phyloP scores from a whole-genome alignment of 805 yeast species.

The Candida quercuum region DNA sequence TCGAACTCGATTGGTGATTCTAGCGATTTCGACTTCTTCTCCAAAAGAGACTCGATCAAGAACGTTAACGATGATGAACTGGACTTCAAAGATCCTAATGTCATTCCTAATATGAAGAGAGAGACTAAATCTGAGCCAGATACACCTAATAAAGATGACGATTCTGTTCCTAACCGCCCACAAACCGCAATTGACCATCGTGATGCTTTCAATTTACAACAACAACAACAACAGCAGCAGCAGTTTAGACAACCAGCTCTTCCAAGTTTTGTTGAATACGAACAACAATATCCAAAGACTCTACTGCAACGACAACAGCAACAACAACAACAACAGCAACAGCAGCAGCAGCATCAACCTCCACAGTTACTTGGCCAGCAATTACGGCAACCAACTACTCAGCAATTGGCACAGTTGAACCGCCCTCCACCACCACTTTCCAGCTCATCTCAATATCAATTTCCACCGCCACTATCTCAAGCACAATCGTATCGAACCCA shows the following conservation, averaged over 20 bases:
- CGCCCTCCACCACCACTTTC: slow-evolving; percentile 3
- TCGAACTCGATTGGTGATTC: slow-evolving; percentile 16
- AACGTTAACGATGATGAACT: slow-evolving; percentile 13
- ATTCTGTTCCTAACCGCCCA: slow-evolving; percentile 2
- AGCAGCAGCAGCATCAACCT: too few relatives aligned
- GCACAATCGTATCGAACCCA: slow-evolving; percentile 5
- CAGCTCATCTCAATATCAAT: background rate
- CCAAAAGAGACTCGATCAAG: slow-evolving; percentile 24
- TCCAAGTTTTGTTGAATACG: slow-evolving; percentile 5
- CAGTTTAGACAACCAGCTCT: slow-evolving; percentile 10
- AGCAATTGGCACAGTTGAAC: too few relatives aligned
- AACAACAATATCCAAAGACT: background rate
- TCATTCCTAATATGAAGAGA: slow-evolving; percentile 7
- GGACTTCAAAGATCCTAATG: slow-evolving; percentile 9
- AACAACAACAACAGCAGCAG: too few relatives aligned
- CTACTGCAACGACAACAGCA: slow-evolving; percentile 5
- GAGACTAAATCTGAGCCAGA: slow-evolving; percentile 21
- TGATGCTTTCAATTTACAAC: background rate
- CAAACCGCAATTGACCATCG: slow-evolving; percentile 2
- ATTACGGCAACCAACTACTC: too few relatives aligned
- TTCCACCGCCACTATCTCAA: slow-evolving; percentile 1
- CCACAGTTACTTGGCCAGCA: too few relatives aligned
- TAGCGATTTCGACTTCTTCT: slow-evolving; percentile 22
- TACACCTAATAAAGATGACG: slow-evolving; percentile 6
- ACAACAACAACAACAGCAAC: slow-evolving; percentile 7